A percentile compares a stretch with the other conserved stretches of the same genome.
Conservation (phyloP, 768 basidiomycete species). For the Tulasnella sp. region DNA sequence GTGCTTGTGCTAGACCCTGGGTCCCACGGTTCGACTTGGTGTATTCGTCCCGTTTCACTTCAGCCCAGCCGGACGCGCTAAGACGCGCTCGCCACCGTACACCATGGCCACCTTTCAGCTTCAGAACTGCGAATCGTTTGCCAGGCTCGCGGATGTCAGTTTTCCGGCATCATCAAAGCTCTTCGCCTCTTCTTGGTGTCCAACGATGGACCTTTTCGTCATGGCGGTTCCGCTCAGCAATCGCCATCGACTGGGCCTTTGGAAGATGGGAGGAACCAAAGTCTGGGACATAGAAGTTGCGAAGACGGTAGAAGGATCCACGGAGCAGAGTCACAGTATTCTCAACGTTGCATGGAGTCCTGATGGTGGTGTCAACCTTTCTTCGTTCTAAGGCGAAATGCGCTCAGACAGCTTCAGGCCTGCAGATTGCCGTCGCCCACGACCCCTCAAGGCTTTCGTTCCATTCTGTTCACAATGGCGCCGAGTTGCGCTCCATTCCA, state of each 20-base stretch:
- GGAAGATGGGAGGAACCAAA: constrained; percentile 75
- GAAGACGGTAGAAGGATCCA: constrained; percentile 39
- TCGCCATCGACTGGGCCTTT: constrained; percentile 41
- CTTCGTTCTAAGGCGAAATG: constrained; percentile 8
- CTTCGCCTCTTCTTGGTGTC: constrained; percentile 23
- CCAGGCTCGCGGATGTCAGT: constrained; percentile 19
- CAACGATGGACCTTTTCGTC: constrained; percentile 28
- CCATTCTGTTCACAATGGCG: constrained; percentile 77
- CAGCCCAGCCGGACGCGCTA: neutral
- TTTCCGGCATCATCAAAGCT: constrained; percentile 15
- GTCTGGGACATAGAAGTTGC: constrained; percentile 80
- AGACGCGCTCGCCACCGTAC: neutral
- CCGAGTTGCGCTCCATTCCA: constrained; percentile 45
- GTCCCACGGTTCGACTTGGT: neutral
- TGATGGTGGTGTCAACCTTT: constrained; percentile 50
- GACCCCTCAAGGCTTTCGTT: constrained; percentile 64
- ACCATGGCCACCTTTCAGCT: neutral
- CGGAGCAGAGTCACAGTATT: constrained; percentile 34
- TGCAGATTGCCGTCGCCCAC: constrained; percentile 63
- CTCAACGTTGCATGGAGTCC: constrained; percentile 75
- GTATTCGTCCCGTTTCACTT: neutral
- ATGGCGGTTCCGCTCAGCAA: constrained; percentile 14
- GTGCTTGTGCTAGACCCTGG: neutral
- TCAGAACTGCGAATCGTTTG: constrained; percentile 9
- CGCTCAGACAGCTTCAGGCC: constrained; percentile 43